phyloP scores from a whole-genome alignment of 106 monocot species.

The Dioscorea zingiberensis region DNA sequence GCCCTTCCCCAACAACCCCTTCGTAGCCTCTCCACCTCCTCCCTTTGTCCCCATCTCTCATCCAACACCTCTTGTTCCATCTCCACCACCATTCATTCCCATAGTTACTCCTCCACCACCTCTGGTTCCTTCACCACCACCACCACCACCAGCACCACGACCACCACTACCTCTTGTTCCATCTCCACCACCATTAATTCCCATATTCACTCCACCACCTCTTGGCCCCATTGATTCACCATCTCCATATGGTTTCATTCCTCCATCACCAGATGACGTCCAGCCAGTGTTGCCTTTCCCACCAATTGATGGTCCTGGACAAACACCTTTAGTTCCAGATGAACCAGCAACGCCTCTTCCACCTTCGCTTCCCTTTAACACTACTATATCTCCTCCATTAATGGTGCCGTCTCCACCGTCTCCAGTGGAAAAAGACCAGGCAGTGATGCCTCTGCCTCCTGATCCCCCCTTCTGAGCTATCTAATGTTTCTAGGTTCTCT shows the following conservation, averaged over 20 bases:
- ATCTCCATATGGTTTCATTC: neutral
- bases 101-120: conserved; percentile 1
- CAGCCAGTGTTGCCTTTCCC: no score
- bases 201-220: conserved; percentile 3
- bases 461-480: no score
- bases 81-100: neutral
- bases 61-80: neutral
- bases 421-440: neutral
- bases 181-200: neutral
- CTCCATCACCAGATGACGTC: neutral
- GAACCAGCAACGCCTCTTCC: neutral
- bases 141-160: neutral
- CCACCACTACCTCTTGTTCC: neutral
- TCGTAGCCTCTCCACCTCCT: neutral
- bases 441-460: neutral
- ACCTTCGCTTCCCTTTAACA: no score
- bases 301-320: no score
- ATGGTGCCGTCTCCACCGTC: neutral
- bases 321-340: neutral
- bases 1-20: conserved; percentile 13
- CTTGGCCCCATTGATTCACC: neutral
- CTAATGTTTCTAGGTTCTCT: no score
- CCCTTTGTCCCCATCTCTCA: neutral
- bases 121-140: neutral
- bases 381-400: no score